Evolutionary conservation across 345 rosid species (phyloP), one percentile per base, ranked within the genome.

Genomic region (Populus ilicifolia): DNA sequence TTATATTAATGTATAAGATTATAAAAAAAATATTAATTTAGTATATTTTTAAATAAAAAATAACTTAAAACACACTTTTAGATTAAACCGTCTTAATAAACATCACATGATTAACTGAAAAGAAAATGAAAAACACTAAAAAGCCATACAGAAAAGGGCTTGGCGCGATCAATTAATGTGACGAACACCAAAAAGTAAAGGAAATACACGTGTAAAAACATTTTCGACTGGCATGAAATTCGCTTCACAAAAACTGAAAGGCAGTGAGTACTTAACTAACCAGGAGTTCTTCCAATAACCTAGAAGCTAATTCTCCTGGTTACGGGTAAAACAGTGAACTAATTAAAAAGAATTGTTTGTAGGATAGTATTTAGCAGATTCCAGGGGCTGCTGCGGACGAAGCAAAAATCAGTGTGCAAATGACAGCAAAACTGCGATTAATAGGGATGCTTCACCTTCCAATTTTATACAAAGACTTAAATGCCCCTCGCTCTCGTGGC

Each of bases 361-460:
- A 14, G 50, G 17, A 46, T 46, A 17, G 41, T 33, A 36, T 30
- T 12, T 59, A 3, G 6, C 21, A 52, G 16, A 33, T 76, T 54
- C 50, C 69, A 76, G 20, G 73, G 72, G 62, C 9, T 50, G 78
- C 75, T 67, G 82, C 82, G 82, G 78, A 84, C 73, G 80, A 68
- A 74, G 56, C 54, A 36, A 66, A 41, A 18, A 7, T 48, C 78
- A 41, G 48, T 29, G 67, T 56, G 79, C 79, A 59, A 73, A 61
- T 20, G 64, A 77, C 79, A 69, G 18, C 74, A 38, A 46, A 72
- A 30, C 81, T 44, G 33, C 59, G 48, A 62, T 14, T 62, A 77
- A 78, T 48, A 71, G 77, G 38, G 82, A 67, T 52, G 27, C 82
- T 67, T 75, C 16, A 62, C 75, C 83, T n/a, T 67, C 46, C 69